Percentiles rank a stretch among this genome's conserved stretches.
These are phyloP conservation scores for Crucibulum laeve DNA, from an alignment of 768 basidiomycete genomes.

Conservation along the genomic window DNA sequence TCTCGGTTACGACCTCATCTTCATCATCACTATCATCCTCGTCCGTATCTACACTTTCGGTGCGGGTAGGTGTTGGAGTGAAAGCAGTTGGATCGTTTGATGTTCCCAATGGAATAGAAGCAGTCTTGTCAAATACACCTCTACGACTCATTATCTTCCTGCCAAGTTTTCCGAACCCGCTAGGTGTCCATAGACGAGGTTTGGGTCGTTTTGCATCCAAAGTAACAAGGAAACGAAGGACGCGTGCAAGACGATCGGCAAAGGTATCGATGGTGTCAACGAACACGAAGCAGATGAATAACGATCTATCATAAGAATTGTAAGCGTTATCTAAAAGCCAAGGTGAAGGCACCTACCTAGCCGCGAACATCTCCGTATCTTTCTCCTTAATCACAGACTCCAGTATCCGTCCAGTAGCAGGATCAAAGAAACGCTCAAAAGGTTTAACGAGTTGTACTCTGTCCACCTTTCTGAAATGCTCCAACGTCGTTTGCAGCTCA, in stretches of 20 bases:
- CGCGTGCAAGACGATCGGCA: constrained; percentile 26
- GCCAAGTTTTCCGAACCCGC: constrained; percentile 33
- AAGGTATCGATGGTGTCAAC: constrained; percentile 37
- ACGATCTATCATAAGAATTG: constrained; percentile 22
- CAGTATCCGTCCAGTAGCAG: constrained; percentile 24
- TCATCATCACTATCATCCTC: constrained; percentile 15
- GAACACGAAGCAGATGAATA: constrained; percentile 43
- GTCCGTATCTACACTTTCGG: constrained; percentile 6
- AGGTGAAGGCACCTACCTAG: constrained; percentile 20
- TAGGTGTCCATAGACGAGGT: constrained; percentile 37
- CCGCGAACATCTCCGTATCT: constrained; percentile 30
- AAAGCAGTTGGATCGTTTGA: constrained; percentile 30
- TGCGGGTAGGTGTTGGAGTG: constrained; percentile 2
- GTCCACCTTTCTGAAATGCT: constrained; percentile 28
- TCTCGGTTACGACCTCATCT: constrained; percentile 12
- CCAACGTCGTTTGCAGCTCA: constrained; percentile 20
- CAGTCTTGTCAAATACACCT: constrained; percentile 18
- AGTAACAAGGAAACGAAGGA: constrained; percentile 26
- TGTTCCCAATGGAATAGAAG: constrained; percentile 32
- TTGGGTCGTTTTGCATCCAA: constrained; percentile 30
- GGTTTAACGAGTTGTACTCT: constrained; percentile 33
- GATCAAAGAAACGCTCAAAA: constrained; percentile 37
- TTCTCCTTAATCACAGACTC: constrained; percentile 11
- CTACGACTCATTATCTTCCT: constrained; percentile 25
- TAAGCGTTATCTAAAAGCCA: not conserved